Evolutionary conservation across 805 yeast genomes (phyloP).

Genomic region (Starmerella geochares): DNA sequence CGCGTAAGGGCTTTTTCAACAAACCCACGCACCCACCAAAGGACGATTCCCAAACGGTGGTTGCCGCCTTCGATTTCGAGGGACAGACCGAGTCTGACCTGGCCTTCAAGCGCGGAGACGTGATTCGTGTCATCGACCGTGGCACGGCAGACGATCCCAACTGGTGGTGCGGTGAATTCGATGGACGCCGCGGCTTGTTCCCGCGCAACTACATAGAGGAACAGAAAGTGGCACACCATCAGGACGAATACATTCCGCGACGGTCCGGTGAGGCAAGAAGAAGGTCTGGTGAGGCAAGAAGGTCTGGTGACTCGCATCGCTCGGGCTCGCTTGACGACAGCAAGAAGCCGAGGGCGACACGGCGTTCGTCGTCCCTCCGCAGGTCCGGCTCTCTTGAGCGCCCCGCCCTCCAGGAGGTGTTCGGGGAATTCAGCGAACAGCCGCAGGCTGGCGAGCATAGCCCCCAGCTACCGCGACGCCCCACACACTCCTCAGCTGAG

Average conservation of each 20-base stretch:
- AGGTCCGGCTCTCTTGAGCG: not conserved
- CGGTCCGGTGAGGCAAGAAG: not conserved
- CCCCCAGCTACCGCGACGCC: not conserved
- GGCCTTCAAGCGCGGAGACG: conserved; percentile 33
- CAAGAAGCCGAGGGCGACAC: not conserved
- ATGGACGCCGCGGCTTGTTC: conserved; percentile 38
- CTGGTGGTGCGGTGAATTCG: conserved; percentile 44
- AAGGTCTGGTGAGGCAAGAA: not conserved
- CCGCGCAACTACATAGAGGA: conserved; percentile 39
- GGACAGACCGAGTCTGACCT: conserved; percentile 35
- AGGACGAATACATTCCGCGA: conserved; percentile 18
- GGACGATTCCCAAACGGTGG: conserved; percentile 22
- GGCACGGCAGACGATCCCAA: conserved; percentile 34
- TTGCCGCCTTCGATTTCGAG: conserved; percentile 31
- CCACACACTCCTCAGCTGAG: not conserved
- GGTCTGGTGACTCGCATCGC: not conserved
- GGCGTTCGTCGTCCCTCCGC: conserved; percentile 1
- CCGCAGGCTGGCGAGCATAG: not conserved
- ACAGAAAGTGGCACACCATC: not conserved
- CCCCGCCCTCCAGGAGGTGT: not conserved
- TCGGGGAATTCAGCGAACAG: not conserved
- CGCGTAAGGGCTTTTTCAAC: conserved; percentile 18
- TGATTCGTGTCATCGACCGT: conserved; percentile 30
- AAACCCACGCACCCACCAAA: conserved; percentile 15
- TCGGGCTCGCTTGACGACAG: not conserved